phyloP scores from a whole-genome alignment of 2,329 filamentous ascomycete species.

The Pestalotiopsis fici region DNA sequence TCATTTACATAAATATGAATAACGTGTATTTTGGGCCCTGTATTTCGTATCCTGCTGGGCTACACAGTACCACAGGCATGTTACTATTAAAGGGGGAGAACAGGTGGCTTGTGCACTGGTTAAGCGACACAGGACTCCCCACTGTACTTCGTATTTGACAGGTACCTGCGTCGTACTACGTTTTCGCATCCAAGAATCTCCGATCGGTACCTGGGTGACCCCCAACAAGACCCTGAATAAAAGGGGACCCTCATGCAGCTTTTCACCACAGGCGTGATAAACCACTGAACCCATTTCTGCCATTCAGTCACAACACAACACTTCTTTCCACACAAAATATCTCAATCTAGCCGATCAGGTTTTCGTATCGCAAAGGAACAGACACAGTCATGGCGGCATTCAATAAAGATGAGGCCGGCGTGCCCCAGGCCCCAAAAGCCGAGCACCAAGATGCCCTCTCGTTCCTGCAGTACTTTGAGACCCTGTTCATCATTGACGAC shows the following conservation, averaged over 20 bases:
- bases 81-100: neutral
- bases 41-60: too few relatives aligned
- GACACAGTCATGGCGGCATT: neutral
- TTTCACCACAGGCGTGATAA: neutral
- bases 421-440: constrained; percentile 16
- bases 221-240: too few relatives aligned
- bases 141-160: neutral
- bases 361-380: neutral
- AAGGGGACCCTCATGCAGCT: neutral
- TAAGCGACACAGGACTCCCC: neutral
- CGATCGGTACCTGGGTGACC: neutral
- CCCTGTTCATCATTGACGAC: constrained; percentile 75
- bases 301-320: neutral
- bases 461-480: constrained; percentile 69
- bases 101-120: neutral
- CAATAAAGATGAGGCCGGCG: constrained; percentile 22
- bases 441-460: constrained; percentile 56
- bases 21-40: too few relatives aligned
- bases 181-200: neutral
- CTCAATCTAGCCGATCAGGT: neutral
- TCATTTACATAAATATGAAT: too few relatives aligned
- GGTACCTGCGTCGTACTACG: neutral
- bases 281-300: neutral
- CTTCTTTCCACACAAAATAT: neutral
- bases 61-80: too few relatives aligned